These are phyloP conservation scores for Neoboletus magnificus DNA, from an alignment of 768 basidiomycete genomes.

Conservation along the genomic window DNA sequence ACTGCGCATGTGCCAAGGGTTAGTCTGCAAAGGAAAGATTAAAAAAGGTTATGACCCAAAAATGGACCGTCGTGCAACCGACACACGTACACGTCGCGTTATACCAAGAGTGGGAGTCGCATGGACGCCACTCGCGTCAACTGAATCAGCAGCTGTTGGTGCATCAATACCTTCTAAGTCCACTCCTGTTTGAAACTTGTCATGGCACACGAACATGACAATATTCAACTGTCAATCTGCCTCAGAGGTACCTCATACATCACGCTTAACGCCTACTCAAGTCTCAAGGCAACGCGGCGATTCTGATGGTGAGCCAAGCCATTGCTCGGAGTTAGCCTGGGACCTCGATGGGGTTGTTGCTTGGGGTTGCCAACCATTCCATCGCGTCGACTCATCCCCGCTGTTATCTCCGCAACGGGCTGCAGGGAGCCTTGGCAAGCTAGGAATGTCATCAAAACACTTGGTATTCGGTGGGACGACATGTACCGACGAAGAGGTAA, in stretches of 20 bases:
- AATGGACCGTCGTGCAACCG: background rate
- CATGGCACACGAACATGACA: conserved; percentile 41
- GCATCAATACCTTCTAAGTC: no score
- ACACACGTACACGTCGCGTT: conserved; percentile 31
- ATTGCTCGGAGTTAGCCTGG: conserved; percentile 23
- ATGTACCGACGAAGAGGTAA: background rate
- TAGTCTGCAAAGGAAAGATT: conserved; percentile 22
- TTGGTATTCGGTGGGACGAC: background rate
- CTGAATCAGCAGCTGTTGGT: no score
- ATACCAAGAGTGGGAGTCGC: no score
- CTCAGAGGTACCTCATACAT: background rate
- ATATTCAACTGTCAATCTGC: background rate
- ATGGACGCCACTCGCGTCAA: conserved; percentile 56
- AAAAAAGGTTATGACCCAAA: background rate
- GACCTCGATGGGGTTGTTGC: background rate
- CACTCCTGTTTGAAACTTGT: conserved; percentile 97
- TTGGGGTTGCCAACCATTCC: background rate
- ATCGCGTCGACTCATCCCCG: background rate
- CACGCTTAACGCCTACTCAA: background rate
- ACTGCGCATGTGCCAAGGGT: conserved; percentile 28
- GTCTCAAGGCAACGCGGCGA: background rate
- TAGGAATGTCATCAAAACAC: background rate
- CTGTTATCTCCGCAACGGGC: background rate
- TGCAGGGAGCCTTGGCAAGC: background rate
- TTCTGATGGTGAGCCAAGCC: background rate